Evolutionary conservation across 164 flowering plant species (phyloP).

Genomic region (Pachysandra terminalis): DNA sequence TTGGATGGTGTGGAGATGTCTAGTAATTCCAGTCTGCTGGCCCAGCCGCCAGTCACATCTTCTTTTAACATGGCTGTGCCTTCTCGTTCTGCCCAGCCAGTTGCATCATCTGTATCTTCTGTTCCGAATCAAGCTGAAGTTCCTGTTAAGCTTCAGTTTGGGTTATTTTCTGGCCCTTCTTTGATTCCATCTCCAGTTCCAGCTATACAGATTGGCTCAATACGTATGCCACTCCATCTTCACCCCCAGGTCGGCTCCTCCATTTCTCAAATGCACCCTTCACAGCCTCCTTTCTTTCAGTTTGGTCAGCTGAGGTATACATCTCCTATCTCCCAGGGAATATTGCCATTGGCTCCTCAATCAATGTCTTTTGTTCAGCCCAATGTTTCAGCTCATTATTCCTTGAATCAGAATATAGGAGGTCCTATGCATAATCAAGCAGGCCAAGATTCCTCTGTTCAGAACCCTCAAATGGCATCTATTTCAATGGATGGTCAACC

Average conservation of each 20-base stretch:
- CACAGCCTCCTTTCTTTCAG: constrained; percentile 82
- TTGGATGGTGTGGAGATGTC: constrained; percentile 27
- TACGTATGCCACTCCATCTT: constrained; percentile 94
- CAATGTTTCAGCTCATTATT: constrained; percentile 39
- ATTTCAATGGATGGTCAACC: constrained; percentile 28
- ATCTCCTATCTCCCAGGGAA: constrained; percentile 73
- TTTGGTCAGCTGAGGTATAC: constrained; percentile 90
- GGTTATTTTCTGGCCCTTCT: constrained; percentile 90
- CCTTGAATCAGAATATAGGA: constrained; percentile 43
- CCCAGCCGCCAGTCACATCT: constrained; percentile 30
- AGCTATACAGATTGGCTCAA: constrained; percentile 97
- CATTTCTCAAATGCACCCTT: constrained; percentile 58
- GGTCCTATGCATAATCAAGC: constrained; percentile 32
- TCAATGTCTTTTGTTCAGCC: constrained; percentile 61
- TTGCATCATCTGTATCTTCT: constrained; percentile 36
- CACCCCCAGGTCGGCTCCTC: constrained; percentile 76
- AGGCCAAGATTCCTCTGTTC: constrained; percentile 28
- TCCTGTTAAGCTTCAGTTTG: constrained; percentile 83
- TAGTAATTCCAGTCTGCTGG: constrained; percentile 20
- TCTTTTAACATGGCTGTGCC: constrained; percentile 21
- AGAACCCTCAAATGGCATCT: constrained; percentile 17
- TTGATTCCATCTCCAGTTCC: constrained; percentile 90
- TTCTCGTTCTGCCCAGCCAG: constrained; percentile 34
- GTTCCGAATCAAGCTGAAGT: constrained; percentile 41
- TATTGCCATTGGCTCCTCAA: constrained; percentile 65